Conservation (phyloP, 2,329 filamentous ascomycete species). For the Aspergillus sp. region DNA sequence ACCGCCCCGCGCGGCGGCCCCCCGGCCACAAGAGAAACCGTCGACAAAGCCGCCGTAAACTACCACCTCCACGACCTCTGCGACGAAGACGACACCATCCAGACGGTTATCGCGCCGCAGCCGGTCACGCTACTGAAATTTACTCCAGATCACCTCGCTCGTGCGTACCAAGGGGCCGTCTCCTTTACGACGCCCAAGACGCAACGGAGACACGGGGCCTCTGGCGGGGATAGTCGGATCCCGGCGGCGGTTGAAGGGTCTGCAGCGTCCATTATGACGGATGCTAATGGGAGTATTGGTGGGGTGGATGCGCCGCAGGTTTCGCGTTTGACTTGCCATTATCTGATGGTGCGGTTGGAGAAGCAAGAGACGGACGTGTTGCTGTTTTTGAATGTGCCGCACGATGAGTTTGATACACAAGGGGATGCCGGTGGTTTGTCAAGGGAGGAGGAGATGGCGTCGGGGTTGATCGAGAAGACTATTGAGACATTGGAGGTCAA, state of each 20-base stretch:
- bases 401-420: constrained; percentile 63
- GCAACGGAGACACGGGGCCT: constrained; percentile 1
- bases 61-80: constrained; percentile 63
- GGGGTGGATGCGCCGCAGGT: constrained; percentile 10
- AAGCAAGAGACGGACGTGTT: constrained; percentile 70
- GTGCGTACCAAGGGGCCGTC: constrained; percentile 23
- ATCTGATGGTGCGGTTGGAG: constrained; percentile 69
- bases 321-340: constrained; percentile 57
- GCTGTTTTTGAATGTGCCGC: constrained; percentile 80
- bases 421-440: constrained; percentile 61
- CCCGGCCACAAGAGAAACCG: constrained; percentile 47
- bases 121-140: constrained; percentile 50
- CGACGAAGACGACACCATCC: constrained; percentile 54
- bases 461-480: constrained; percentile 39
- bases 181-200: constrained; percentile 16
- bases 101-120: constrained; percentile 58
- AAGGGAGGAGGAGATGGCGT: constrained; percentile 51
- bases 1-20: constrained; percentile 22
- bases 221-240: constrained; percentile 3
- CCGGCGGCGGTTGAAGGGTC: constrained; percentile 10
- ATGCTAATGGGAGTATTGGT: constrained; percentile 12
- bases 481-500: constrained; percentile 67
- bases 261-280: constrained; percentile 4
- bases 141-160: constrained; percentile 2
- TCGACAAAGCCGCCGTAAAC: constrained; percentile 59